Percentiles rank a stretch among this genome's conserved stretches.
Conservation (phyloP, 805 yeast species). For the Saturnispora zaruensis region DNA sequence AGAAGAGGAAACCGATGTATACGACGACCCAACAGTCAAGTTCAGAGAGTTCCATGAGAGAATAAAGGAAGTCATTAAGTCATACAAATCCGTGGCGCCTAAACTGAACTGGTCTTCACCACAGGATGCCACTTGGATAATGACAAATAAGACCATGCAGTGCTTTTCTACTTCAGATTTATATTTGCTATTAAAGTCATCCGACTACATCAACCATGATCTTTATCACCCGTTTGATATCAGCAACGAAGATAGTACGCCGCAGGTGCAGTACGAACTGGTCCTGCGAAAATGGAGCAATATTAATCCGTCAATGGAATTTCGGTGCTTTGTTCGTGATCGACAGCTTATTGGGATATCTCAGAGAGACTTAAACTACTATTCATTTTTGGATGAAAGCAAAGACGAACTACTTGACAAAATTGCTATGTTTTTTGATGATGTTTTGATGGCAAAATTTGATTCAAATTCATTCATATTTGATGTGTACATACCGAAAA, state of each 20-base stretch:
- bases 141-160: conserved; percentile 64
- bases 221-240: conserved; percentile 58
- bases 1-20: conserved; percentile 28
- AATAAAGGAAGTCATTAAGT: conserved; percentile 38
- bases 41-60: conserved; percentile 55
- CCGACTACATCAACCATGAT: conserved; percentile 84
- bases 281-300: conserved; percentile 77
- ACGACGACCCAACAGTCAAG: conserved; percentile 35
- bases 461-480: conserved; percentile 53
- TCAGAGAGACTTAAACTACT: conserved; percentile 82
- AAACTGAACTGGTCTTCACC: conserved; percentile 98
- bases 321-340: conserved; percentile 72
- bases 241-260: conserved; percentile 27
- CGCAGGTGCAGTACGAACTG: conserved; percentile 38
- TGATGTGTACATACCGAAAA: conserved; percentile 78
- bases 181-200: conserved; percentile 72
- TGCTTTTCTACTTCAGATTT: conserved; percentile 69
- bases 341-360: conserved; percentile 60
- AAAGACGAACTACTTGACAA: conserved; percentile 37
- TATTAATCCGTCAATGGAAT: conserved; percentile 85
- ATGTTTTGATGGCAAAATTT: conserved; percentile 38
- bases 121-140: conserved; percentile 88
- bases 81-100: conserved; percentile 63
- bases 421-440: conserved; percentile 49
- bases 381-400: conserved; percentile 54